These are phyloP conservation scores for Apiosordaria backusii DNA, from an alignment of 495 filamentous ascomycete genomes.

Conservation along the genomic window DNA sequence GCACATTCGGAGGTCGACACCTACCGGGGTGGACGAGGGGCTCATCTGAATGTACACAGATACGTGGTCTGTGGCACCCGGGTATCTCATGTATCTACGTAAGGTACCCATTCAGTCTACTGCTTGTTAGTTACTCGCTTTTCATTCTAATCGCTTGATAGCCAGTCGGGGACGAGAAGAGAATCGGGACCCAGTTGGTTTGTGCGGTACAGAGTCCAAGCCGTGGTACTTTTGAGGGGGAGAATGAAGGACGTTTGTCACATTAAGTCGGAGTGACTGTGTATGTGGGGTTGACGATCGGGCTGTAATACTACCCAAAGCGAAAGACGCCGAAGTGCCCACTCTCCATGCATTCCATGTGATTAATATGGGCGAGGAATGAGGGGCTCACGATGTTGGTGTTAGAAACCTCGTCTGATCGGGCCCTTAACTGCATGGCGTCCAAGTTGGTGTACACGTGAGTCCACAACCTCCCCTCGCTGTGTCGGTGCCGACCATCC, in stretches of 20 bases:
- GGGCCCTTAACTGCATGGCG: neutral
- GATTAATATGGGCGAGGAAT: neutral
- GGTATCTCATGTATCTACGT: neutral
- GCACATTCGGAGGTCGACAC: neutral
- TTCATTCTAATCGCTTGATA: neutral
- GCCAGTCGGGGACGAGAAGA: neutral
- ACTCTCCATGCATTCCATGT: neutral
- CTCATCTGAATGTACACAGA: neutral
- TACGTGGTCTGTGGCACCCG: neutral
- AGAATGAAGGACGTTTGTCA: neutral
- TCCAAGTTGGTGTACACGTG: too few relatives aligned
- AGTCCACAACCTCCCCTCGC: neutral
- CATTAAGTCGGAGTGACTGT: neutral
- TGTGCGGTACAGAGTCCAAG: neutral
- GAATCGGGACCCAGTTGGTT: neutral
- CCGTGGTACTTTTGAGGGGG: neutral
- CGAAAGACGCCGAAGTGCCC: too few relatives aligned
- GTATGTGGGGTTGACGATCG: neutral
- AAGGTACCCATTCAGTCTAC: neutral
- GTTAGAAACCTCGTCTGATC: neutral
- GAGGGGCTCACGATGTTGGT: neutral
- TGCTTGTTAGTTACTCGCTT: too few relatives aligned
- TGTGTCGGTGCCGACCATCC: neutral
- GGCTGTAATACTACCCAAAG: conserved; percentile 20
- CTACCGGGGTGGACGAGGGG: neutral